These are phyloP conservation scores for Lobosporangium transversale DNA, from an alignment of 192 early-diverging fungal species.

Conservation along the genomic window DNA sequence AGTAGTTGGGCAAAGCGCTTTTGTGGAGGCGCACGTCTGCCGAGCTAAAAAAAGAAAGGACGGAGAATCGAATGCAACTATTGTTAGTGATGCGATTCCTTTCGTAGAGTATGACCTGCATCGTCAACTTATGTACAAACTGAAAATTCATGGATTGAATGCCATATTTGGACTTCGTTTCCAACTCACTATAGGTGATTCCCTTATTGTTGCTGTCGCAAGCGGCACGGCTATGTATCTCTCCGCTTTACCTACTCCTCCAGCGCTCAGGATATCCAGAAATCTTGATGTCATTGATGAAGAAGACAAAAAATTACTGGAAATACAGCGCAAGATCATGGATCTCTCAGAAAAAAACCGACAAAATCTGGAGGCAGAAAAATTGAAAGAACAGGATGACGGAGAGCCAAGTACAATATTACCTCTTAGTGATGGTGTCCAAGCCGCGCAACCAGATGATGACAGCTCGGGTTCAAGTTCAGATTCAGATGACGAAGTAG, in stretches of 20 bases:
- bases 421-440: conserved; percentile 27
- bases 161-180: conserved; percentile 75
- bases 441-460: conserved; percentile 23
- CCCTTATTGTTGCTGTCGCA: conserved; percentile 70
- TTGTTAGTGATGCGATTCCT: conserved; percentile 81
- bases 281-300: conserved; percentile 79
- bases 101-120: conserved; percentile 88
- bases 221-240: conserved; percentile 79
- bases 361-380: conserved; percentile 64
- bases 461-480: conserved; percentile 35
- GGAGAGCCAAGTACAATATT: conserved; percentile 19
- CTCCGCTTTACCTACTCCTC: conserved; percentile 75
- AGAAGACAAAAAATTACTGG: conserved; percentile 73
- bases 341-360: conserved; percentile 72
- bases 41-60: conserved; percentile 60
- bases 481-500: conserved; percentile 40
- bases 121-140: conserved; percentile 82
- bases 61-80: conserved; percentile 73
- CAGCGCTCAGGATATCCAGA: conserved; percentile 74
- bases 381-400: conserved; percentile 43
- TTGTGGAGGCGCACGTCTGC: conserved; percentile 81
- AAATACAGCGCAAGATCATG: conserved; percentile 77
- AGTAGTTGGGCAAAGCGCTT: conserved; percentile 67
- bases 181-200: conserved; percentile 63
- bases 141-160: conserved; percentile 80